Evolutionary conservation across 805 yeast genomes (phyloP).

Genomic region (Yamadazyma akitaensis): DNA sequence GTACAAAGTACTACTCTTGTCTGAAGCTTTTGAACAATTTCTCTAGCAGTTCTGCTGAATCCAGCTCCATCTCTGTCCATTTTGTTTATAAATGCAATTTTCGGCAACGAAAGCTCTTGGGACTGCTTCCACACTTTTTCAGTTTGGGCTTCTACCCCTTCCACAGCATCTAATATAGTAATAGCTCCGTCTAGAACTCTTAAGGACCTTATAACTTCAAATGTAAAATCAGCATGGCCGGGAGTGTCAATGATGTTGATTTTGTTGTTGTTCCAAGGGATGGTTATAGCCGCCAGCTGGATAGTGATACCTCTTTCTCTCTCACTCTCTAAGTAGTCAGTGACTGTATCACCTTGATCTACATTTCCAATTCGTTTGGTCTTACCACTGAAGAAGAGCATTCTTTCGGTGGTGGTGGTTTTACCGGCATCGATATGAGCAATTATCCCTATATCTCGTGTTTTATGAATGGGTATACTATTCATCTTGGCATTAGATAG

Average conservation of each 20-base stretch:
- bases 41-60: constrained; percentile 83
- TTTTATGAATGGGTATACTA: constrained; percentile 23
- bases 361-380: constrained; percentile 84
- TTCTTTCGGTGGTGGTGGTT: constrained; percentile 94
- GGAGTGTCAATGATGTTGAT: constrained; percentile 95
- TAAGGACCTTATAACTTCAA: constrained; percentile 86
- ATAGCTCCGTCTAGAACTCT: constrained; percentile 94
- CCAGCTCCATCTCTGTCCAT: constrained; percentile 98
- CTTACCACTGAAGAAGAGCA: constrained; percentile 86
- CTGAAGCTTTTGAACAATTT: constrained; percentile 69
- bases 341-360: constrained; percentile 94
- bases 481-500: constrained; percentile 2
- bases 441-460: constrained; percentile 89
- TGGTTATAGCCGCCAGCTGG: constrained; percentile 91
- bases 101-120: constrained; percentile 60
- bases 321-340: constrained; percentile 88
- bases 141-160: constrained; percentile 98
- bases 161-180: constrained; percentile 89
- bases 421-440: constrained; percentile 99
- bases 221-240: constrained; percentile 96
- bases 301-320: constrained; percentile 92
- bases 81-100: constrained; percentile 79
- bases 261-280: constrained; percentile 75
- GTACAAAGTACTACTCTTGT: constrained; percentile 75
- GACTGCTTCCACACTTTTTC: constrained; percentile 97